phyloP scores from a whole-genome alignment of 108 stramenopile species.

The Nannochloropsis gaditana region DNA sequence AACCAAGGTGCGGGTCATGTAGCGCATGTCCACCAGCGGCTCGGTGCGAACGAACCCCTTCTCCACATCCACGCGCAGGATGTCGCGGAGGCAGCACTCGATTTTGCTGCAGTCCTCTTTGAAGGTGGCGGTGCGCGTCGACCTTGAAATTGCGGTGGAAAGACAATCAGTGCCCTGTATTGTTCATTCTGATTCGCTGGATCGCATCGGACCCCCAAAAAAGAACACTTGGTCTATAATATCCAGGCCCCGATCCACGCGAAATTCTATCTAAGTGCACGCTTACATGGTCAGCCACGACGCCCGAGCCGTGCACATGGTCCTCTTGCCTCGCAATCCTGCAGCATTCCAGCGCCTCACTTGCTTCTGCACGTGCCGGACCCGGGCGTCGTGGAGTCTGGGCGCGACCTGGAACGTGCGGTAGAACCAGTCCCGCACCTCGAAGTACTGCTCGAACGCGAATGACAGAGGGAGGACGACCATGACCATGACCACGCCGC shows the following conservation, averaged over 20 bases:
- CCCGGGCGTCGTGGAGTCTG: not conserved
- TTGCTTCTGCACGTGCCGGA: conserved; percentile 1
- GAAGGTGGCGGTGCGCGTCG: conserved; percentile 11
- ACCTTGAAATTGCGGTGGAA: too few species aligned
- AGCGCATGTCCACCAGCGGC: conserved; percentile 43
- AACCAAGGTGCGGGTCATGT: conserved; percentile 17
- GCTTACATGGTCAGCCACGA: not conserved
- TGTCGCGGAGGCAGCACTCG: conserved; percentile 25
- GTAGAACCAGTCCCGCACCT: conserved; percentile 23
- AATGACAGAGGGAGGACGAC: conserved; percentile 23
- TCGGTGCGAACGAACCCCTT: conserved; percentile 25
- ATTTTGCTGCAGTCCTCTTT: conserved; percentile 18
- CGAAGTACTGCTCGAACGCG: conserved; percentile 7
- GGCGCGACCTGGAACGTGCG: conserved; percentile 22
- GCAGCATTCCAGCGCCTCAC: conserved; percentile 10
- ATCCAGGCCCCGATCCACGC: too few species aligned
- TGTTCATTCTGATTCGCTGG: too few species aligned
- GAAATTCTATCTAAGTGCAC: too few species aligned
- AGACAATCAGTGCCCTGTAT: too few species aligned
- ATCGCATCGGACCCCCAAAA: too few species aligned
- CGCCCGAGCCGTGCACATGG: conserved; percentile 5
- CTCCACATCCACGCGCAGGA: conserved; percentile 32
- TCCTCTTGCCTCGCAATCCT: conserved; percentile 10
- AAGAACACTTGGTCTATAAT: too few species aligned
- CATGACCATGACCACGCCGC: conserved; percentile 7